Percentiles rank a stretch among this genome's conserved stretches.
These are phyloP conservation scores for Termitomyces bulborhizus DNA, from an alignment of 768 basidiomycete species.

Conservation along the genomic window DNA sequence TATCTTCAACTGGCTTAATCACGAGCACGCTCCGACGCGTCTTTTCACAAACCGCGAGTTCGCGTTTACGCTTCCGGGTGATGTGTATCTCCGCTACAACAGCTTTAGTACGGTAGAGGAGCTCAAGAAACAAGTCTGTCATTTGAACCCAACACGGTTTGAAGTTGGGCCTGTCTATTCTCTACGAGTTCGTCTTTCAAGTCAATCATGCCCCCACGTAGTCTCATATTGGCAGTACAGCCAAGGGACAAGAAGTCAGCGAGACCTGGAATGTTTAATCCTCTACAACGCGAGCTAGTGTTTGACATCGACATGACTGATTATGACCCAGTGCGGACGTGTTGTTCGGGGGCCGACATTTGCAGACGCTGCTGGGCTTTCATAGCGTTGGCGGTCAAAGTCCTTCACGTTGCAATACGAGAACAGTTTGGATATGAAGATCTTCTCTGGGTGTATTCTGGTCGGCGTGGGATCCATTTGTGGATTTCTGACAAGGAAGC, in stretches of 20 bases:
- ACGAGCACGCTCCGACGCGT: constrained; percentile 71
- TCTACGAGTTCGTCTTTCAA: constrained; percentile 55
- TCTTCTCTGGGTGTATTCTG: constrained; percentile 97
- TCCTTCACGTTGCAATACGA: constrained; percentile 72
- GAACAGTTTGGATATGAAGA: constrained; percentile 89
- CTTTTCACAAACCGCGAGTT: constrained; percentile 94
- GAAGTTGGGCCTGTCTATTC: constrained; percentile 96
- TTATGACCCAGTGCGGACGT: constrained; percentile 92
- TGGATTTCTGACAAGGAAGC: constrained; percentile 94
- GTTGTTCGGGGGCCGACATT: constrained; percentile 87
- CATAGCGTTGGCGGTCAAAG: constrained; percentile 86
- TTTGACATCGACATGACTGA: constrained; percentile 99
- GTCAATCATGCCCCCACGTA: background rate
- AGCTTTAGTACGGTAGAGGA: constrained; percentile 84
- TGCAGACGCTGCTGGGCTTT: constrained; percentile 94
- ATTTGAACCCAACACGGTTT: constrained; percentile 86
- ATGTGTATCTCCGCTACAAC: constrained; percentile 93
- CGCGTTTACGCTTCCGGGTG: constrained; percentile 86
- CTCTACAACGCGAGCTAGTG: constrained; percentile 84
- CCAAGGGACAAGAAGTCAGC: constrained; percentile 87
- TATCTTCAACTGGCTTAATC: constrained; percentile 92
- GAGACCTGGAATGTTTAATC: constrained; percentile 58
- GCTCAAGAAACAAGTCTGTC: constrained; percentile 82
- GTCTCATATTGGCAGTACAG: constrained; percentile 29
- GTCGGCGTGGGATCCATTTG: constrained; percentile 95